Conservation (phyloP, 2,329 filamentous ascomycete species). For the Apiospora saccharicola region DNA sequence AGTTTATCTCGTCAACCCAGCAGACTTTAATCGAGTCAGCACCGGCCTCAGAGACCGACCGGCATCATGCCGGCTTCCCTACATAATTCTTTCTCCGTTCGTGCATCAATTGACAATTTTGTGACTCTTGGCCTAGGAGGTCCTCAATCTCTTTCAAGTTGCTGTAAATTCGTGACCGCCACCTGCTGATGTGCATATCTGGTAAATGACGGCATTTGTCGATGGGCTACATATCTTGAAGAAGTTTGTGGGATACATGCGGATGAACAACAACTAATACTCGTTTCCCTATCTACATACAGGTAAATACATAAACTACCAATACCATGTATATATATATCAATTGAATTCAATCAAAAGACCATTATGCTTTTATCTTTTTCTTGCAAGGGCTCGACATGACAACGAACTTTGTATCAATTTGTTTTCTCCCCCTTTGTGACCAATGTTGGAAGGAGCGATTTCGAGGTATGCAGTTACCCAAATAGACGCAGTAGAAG, state of each 20-base stretch:
- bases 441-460: constrained; percentile 10
- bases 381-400: not conserved
- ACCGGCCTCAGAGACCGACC: constrained; percentile 78
- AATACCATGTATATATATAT: not conserved
- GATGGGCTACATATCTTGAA: not conserved
- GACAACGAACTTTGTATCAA: not conserved
- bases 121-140: not conserved
- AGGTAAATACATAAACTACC: too few relatives aligned
- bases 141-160: too few relatives aligned
- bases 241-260: too few relatives aligned
- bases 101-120: constrained; percentile 14
- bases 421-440: not conserved
- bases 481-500: not conserved
- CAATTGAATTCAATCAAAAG: not conserved
- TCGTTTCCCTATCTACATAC: too few relatives aligned
- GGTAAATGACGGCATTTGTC: too few relatives aligned
- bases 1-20: constrained; percentile 56
- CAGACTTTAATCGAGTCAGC: constrained; percentile 66
- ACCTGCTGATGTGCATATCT: not conserved
- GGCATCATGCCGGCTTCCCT: constrained; percentile 70
- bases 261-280: too few relatives aligned
- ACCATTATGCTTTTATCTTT: not conserved
- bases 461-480: not conserved
- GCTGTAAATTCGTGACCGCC: not conserved
- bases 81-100: not conserved